A percentile compares a stretch with the other conserved stretches of the same genome.
Conservation (phyloP, 176 grass and related monocot species). For the Musa troglodytarum region DNA sequence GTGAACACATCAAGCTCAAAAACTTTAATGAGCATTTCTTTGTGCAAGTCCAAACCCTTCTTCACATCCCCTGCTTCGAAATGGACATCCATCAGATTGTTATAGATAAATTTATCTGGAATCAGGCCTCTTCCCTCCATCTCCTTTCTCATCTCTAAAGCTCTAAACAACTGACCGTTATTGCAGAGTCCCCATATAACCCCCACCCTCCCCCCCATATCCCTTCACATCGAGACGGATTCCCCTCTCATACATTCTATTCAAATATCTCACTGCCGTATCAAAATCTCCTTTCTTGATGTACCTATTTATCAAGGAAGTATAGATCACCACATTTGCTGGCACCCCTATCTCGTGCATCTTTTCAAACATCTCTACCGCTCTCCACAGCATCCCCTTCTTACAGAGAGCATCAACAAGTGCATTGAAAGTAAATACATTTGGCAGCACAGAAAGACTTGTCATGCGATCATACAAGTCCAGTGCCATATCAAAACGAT, state of each 20-base stretch:
- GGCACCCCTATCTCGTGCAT: too few species aligned
- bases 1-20: constrained; percentile 1
- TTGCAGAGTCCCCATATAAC: constrained; percentile 13
- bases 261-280: too few species aligned
- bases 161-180: constrained; percentile 6
- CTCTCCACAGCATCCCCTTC: constrained; percentile 4
- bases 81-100: neutral
- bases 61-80: constrained; percentile 10
- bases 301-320: too few species aligned
- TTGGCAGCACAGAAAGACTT: neutral
- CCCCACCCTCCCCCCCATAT: neutral
- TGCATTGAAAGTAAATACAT: neutral
- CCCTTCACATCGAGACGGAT: too few species aligned
- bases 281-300: too few species aligned
- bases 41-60: constrained; percentile 8
- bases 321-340: too few species aligned
- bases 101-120: constrained; percentile 3
- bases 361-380: neutral
- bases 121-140: constrained; percentile 8
- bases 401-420: constrained; percentile 2
- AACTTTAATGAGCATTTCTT: constrained; percentile 5
- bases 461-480: neutral
- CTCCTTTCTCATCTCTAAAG: constrained; percentile 7
- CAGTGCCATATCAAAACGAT: neutral
- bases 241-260: too few species aligned